Conservation (phyloP, 345 rosid species). For the Raphanus sativus region DNA sequence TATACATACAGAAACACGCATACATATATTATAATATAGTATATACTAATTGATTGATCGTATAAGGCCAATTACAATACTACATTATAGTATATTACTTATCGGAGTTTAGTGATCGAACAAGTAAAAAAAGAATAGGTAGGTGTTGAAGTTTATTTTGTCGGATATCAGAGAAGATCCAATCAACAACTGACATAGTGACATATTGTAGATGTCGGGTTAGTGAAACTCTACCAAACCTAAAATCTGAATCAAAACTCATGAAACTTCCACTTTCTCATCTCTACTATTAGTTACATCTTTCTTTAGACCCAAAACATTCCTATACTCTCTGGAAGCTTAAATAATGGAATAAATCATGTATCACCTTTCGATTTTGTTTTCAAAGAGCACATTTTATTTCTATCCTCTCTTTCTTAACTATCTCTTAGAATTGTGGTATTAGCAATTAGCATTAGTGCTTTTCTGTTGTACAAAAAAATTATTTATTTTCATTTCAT, state of each 20-base stretch:
- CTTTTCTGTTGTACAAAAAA: not conserved
- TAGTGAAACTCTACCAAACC: not conserved
- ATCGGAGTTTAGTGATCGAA: not conserved
- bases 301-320: not conserved
- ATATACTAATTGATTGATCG: not conserved
- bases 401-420: not conserved
- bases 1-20: not conserved
- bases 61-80: not conserved
- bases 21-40: not conserved
- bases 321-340: not conserved
- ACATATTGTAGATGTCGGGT: not conserved
- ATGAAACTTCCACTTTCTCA: not conserved
- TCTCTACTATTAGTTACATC: not conserved
- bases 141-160: not conserved
- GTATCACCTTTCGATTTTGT: not conserved
- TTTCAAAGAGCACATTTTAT: not conserved
- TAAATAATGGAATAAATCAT: not conserved
- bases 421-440: not conserved
- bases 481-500: not conserved
- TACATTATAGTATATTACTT: not conserved
- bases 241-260: not conserved
- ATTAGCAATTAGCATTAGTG: not conserved
- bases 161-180: not conserved
- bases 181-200: not conserved
- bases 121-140: not conserved